These are phyloP conservation scores for Avena sativa DNA, from an alignment of 176 grass and related monocot genomes.

Conservation along the genomic window DNA sequence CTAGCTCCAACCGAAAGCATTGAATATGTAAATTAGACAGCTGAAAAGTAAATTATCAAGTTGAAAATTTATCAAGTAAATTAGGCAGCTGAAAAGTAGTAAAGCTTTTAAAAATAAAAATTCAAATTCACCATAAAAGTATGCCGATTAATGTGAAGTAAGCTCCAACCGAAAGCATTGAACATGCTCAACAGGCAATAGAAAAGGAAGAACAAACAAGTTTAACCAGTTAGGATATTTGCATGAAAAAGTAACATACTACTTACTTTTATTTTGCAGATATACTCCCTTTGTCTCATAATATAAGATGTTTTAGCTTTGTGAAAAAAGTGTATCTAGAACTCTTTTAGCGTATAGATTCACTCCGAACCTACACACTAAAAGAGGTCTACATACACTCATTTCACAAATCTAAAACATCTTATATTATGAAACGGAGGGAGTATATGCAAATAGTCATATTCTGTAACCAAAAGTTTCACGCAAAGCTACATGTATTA, in stretches of 20 bases:
- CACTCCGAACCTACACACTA: too few species aligned
- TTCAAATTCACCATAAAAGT: too few species aligned
- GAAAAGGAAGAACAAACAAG: not conserved
- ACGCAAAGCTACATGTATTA: not conserved
- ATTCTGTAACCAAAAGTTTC: not conserved
- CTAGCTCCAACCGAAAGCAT: not conserved
- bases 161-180: not conserved
- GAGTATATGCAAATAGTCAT: not conserved
- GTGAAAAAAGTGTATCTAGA: too few species aligned
- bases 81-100: constrained; percentile 23
- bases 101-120: not conserved
- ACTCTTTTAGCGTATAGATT: too few species aligned
- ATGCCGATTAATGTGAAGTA: constrained; percentile 2
- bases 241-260: not conserved
- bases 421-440: too few species aligned
- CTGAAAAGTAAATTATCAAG: constrained; percentile 6
- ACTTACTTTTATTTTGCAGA: not conserved
- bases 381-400: too few species aligned
- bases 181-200: constrained; percentile 26
- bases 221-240: not conserved
- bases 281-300: too few species aligned
- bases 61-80: constrained; percentile 16
- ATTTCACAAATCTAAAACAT: too few species aligned
- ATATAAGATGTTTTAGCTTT: too few species aligned
- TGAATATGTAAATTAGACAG: not conserved